A percentile compares a stretch with the other conserved stretches of the same genome.
Conservation (phyloP, 441 rosid species). For the Corymbia citriodora region DNA sequence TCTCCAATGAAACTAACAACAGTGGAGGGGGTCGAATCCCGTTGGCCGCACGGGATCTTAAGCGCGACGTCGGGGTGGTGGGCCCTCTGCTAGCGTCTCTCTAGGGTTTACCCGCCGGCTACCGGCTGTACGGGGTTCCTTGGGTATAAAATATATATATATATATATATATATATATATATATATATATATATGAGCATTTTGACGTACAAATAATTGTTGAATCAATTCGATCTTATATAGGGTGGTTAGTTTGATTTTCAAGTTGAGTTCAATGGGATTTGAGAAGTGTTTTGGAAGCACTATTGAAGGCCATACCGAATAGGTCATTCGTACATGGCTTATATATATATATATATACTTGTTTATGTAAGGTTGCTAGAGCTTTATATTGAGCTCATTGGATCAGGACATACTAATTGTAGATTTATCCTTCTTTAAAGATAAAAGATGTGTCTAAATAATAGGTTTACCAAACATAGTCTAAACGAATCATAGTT, state of each 20-base stretch:
- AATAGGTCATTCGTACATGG: neutral
- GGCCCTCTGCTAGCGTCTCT: too few relatives aligned
- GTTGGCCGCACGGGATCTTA: too few relatives aligned
- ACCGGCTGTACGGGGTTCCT: too few relatives aligned
- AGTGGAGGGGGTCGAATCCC: too few relatives aligned
- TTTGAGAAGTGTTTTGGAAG: neutral
- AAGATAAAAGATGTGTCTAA: neutral
- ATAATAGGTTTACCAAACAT: neutral
- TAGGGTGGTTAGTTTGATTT: neutral
- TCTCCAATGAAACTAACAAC: too few relatives aligned
- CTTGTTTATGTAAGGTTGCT: neutral
- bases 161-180: too few relatives aligned
- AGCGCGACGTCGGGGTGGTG: too few relatives aligned
- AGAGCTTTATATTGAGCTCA: neutral
- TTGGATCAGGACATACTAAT: neutral
- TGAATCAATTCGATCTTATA: neutral
- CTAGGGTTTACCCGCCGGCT: too few relatives aligned
- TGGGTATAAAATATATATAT: too few relatives aligned
- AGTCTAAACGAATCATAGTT: rapidly evolving
- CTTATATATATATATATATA: neutral
- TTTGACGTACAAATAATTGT: neutral
- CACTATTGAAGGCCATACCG: neutral
- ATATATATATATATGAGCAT: too few relatives aligned
- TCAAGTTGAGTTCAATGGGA: neutral
- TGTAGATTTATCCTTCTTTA: neutral